Evolutionary conservation across 768 basidiomycete species (phyloP).

Genomic region (Mycena filopes): DNA sequence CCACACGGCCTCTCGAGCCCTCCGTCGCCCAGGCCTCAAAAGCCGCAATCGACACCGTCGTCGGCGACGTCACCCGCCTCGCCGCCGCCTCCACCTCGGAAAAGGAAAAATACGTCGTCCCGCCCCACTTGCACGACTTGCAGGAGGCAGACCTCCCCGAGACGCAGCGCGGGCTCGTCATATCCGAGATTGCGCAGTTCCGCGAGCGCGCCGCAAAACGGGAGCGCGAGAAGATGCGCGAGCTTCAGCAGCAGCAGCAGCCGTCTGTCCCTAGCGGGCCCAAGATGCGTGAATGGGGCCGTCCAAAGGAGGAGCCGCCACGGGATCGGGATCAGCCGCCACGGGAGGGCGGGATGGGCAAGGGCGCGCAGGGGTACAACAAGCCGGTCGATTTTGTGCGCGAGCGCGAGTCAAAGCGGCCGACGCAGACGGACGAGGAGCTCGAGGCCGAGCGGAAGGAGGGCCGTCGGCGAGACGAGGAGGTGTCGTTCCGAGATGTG

Average conservation of each 20-base stretch:
- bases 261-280: conserved; percentile 75
- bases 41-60: conserved; percentile 69
- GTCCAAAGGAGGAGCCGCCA: conserved; percentile 56
- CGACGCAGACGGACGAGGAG: conserved; percentile 85
- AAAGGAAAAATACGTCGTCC: conserved; percentile 90
- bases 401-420: conserved; percentile 55
- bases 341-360: conserved; percentile 65
- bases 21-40: conserved; percentile 64
- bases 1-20: conserved; percentile 31
- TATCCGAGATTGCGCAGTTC: conserved; percentile 96
- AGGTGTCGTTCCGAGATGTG: conserved; percentile 88
- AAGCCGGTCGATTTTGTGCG: conserved; percentile 89
- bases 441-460: conserved; percentile 86
- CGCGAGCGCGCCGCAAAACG: conserved; percentile 93
- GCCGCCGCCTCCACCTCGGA: conserved; percentile 80
- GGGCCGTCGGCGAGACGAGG: conserved; percentile 79
- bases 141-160: conserved; percentile 98
- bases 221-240: conserved; percentile 88
- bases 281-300: conserved; percentile 84
- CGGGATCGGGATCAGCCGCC: conserved; percentile 45
- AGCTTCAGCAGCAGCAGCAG: conserved; percentile 65
- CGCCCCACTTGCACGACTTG: conserved; percentile 96
- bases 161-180: conserved; percentile 89
- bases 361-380: conserved; percentile 79
- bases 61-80: conserved; percentile 79